Evolutionary conservation across 176 grass and related monocot species (phyloP), one percentile per base, ranked within the genome.

Genomic region (Themeda triandra): DNA sequence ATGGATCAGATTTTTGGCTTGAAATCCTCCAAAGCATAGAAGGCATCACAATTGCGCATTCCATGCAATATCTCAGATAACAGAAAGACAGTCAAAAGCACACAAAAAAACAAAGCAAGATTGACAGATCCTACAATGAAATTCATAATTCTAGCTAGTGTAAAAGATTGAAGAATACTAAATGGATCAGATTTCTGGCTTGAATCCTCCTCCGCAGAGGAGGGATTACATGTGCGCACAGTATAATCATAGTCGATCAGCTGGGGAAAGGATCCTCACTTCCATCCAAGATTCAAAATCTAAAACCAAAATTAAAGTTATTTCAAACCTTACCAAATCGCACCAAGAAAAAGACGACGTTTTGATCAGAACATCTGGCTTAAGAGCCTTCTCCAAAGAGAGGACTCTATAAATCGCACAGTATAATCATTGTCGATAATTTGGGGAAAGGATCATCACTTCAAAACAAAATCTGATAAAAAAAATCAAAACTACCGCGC

Each of bases 181-280:
- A 45, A 79, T 63, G 88, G 88, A 93, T 94, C 83, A 86, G 86
- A 89, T 39, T 82, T 85, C 83, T 91, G 92, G 92, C 89, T 89
- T 91, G 75, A 84, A 80, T 86, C 89, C 89, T 66, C 53, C 74
- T 84, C 75, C 51, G 28, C 3, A 8, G 33, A 88, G 71, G 62
- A 63, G 48, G 65, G 15, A 29, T 73, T 36, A 77, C 56, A 73
- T 8, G 4, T 88, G 80, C 80, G 80, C 89, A 77, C 37, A 73
- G 63, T 91, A 73, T 83, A 86, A 80, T 91, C 92, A 70, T 46
- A 89, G 86, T 91, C 83, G 89, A 91, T 94, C 44, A 89, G 62
- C 59, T 82, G 92, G 89, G 92, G 89, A 91, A 94, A 89, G 73
- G 86, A 85, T 91, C 92, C 39, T 89, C 92, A 89, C 28, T 31